Percentiles rank a stretch among this genome's conserved stretches.
Conservation (phyloP, 1,139 yeast genomes). For the Geotrichum carabidarum region DNA sequence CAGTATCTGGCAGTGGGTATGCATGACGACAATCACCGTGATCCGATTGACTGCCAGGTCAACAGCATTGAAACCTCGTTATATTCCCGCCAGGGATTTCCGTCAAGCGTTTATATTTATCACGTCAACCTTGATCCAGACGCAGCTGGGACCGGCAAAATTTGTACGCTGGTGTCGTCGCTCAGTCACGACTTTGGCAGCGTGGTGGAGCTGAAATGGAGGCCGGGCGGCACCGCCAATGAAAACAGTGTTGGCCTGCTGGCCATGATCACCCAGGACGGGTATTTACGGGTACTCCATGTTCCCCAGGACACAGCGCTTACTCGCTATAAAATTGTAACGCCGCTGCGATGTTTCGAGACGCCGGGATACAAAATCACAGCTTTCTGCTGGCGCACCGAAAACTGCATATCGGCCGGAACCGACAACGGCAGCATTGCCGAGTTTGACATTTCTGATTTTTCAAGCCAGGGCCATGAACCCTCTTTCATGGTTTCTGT, state of each 20-base stretch:
- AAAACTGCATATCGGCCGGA: constrained; percentile 54
- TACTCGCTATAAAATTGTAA: constrained; percentile 27
- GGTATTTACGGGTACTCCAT: constrained; percentile 50
- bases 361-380: constrained; percentile 38
- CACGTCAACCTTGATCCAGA: constrained; percentile 18
- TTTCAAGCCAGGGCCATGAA: constrained; percentile 1
- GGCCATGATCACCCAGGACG: constrained; percentile 59
- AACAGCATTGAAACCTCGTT: constrained; percentile 23
- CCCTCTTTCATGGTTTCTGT: constrained; percentile 51
- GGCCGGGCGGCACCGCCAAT: constrained; percentile 37
- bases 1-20: constrained; percentile 54
- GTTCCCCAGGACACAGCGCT: constrained; percentile 29
- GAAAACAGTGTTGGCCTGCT: constrained; percentile 40
- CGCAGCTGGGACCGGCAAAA: constrained; percentile 24
- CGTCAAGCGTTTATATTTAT: constrained; percentile 27
- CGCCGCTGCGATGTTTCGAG: constrained; percentile 35
- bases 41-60: constrained; percentile 23
- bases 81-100: constrained; percentile 22
- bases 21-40: constrained; percentile 49
- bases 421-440: constrained; percentile 61
- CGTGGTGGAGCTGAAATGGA: constrained; percentile 51
- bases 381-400: constrained; percentile 52
- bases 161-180: constrained; percentile 33
- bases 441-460: constrained; percentile 47
- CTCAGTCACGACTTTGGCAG: constrained; percentile 51